These are phyloP conservation scores for Ceratonia siliqua DNA, from an alignment of 306 rosid species.

Conservation along the genomic window DNA sequence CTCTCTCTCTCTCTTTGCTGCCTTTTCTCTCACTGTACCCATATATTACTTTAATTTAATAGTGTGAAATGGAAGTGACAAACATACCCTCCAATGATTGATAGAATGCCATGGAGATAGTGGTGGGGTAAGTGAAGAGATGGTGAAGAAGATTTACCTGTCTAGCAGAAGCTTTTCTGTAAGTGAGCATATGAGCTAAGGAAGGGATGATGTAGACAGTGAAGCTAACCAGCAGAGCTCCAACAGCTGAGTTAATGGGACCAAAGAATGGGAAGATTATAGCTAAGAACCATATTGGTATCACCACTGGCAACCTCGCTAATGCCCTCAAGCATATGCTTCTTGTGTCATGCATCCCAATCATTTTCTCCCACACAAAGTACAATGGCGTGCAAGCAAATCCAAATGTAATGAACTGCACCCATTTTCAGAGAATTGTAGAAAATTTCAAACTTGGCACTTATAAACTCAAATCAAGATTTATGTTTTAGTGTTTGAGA, in stretches of 20 bases:
- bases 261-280: constrained; percentile 75
- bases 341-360: constrained; percentile 70
- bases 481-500: no score
- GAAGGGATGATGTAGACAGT: constrained; percentile 72
- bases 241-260: constrained; percentile 72
- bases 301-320: constrained; percentile 62
- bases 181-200: constrained; percentile 67
- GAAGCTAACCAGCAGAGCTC: constrained; percentile 75
- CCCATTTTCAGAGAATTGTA: no score
- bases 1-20: not conserved
- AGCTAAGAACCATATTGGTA: constrained; percentile 73
- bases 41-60: constrained; percentile 19
- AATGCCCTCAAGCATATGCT: constrained; percentile 66
- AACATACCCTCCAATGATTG: constrained; percentile 34
- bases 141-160: constrained; percentile 41
- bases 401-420: constrained; percentile 78
- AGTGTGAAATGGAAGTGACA: constrained; percentile 30
- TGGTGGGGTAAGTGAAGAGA: not conserved
- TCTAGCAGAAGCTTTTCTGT: constrained; percentile 60
- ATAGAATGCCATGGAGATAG: not conserved
- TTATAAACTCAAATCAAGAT: no score
- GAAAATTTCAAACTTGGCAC: not conserved
- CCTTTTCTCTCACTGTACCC: not conserved
- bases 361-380: constrained; percentile 80
- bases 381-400: constrained; percentile 70